A percentile compares a stretch with the other conserved stretches of the same genome.
Conservation (phyloP, 805 yeast genomes). For the Debaryomyces prosopidis region DNA sequence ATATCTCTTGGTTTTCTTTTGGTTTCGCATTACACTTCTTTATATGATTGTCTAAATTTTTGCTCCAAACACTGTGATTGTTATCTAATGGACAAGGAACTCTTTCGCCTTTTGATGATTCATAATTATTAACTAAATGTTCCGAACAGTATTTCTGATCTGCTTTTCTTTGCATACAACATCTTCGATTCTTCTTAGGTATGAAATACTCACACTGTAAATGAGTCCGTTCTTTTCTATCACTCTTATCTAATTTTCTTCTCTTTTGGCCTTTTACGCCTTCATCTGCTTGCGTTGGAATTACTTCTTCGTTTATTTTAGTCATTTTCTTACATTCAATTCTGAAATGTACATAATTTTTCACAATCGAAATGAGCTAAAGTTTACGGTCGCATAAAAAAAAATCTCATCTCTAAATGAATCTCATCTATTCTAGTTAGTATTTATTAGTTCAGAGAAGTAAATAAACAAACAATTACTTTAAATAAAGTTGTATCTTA, state of each 20-base stretch:
- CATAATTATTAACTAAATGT: constrained; percentile 42
- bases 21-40: constrained; percentile 57
- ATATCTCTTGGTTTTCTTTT: constrained; percentile 39
- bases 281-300: too few species aligned
- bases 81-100: constrained; percentile 79
- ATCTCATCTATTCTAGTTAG: constrained; percentile 4
- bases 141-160: constrained; percentile 60
- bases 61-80: constrained; percentile 69
- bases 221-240: constrained; percentile 1
- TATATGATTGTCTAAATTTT: constrained; percentile 55
- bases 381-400: background rate
- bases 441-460: background rate
- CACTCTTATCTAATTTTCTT: constrained; percentile 5
- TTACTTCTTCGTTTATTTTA: too few species aligned
- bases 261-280: background rate
- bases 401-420: constrained; percentile 4
- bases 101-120: constrained; percentile 34
- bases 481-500: background rate
- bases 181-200: constrained; percentile 51
- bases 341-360: background rate
- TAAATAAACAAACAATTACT: too few species aligned
- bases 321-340: too few species aligned
- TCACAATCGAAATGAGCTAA: background rate
- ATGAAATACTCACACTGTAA: constrained; percentile 50
- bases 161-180: constrained; percentile 60